Base-by-base conservation (phyloP, 2,329 filamentous ascomycete species). In the Hirsutella minnesotensis region DNA sequence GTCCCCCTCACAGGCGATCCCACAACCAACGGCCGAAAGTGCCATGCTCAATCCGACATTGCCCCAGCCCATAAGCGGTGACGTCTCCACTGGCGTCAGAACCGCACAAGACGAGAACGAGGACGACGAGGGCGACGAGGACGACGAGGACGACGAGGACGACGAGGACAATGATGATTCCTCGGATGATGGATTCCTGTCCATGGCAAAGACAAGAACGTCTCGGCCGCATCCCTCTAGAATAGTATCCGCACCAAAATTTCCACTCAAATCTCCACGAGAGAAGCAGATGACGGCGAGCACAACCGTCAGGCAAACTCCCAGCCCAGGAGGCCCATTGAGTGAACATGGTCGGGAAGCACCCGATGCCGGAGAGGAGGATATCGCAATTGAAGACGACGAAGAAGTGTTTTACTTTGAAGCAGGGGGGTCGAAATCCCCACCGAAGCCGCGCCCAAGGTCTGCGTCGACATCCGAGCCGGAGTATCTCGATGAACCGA, bases 341-440 rank as follows among this genome's bases (percentile, higher is more conserved):
- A 12, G 7, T 7, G 24, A 12, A 12, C 24, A 12, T 12, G 24
- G 24, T 12, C 24, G 12, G 12, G 24, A 27, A 12, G 24, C 24
- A 12, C 24, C 24, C 24, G 24, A 27, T 7, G 12, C 24, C 12
- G 24, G 24, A 27, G 44, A 48, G n/a, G 49, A 48, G 27, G 41
- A 44, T 20, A 44, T 2, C 31, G n/a, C 40, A 34, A 38, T 42
- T 30, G 34, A 49, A 16, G 38, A 47, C 24, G 40, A 47, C 10
- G 59, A 65, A 4, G 65, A 67, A 24, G 66, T 72, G 49, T 73
- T 73, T 47, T 55, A 65, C 5, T 73, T 72, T 43, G 70, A 73
- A 40, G 50, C 52, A 10, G 58, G 56, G 13, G 59, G 60, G 2
- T 50, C 60, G 9, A 58, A 53, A 37, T 53, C 57, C n/a, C 50